A percentile compares a stretch with the other conserved stretches of the same genome.
Conservation (phyloP, 345 rosid genomes). For the Durio zibethinus region DNA sequence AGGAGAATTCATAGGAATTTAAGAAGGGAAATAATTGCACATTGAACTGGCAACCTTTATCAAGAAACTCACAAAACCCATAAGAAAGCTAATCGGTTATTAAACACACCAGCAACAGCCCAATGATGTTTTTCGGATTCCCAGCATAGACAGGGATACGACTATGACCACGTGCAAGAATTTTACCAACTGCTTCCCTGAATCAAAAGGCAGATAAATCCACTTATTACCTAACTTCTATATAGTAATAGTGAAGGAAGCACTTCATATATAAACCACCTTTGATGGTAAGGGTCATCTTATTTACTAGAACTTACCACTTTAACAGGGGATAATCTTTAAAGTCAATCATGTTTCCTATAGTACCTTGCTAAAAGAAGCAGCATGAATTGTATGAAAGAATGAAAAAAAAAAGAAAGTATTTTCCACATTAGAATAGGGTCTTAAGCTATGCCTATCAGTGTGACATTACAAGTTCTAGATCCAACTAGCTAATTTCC, state of each 20-base stretch:
- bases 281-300: too few species aligned
- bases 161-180: slow-evolving; percentile 77
- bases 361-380: neutral
- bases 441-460: neutral
- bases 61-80: neutral
- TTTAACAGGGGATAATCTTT: neutral
- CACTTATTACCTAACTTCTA: neutral
- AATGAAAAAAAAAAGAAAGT: neutral
- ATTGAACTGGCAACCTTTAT: slow-evolving; percentile 8
- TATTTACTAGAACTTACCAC: neutral
- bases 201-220: slow-evolving; percentile 21
- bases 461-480: neutral
- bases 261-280: too few species aligned
- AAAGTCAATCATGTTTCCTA: slow-evolving; percentile 8
- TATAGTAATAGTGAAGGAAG: neutral
- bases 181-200: slow-evolving; percentile 86
- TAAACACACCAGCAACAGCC: slow-evolving; percentile 65
- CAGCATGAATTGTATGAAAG: neutral
- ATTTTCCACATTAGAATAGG: neutral
- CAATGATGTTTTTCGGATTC: slow-evolving; percentile 67
- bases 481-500: neutral
- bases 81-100: slow-evolving; percentile 13
- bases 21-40: neutral
- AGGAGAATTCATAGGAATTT: neutral
- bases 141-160: slow-evolving; percentile 75